Evolutionary conservation across 768 basidiomycete genomes (phyloP), one percentile per base, ranked within the genome.

Genomic region (Fomitopsis serialis): DNA sequence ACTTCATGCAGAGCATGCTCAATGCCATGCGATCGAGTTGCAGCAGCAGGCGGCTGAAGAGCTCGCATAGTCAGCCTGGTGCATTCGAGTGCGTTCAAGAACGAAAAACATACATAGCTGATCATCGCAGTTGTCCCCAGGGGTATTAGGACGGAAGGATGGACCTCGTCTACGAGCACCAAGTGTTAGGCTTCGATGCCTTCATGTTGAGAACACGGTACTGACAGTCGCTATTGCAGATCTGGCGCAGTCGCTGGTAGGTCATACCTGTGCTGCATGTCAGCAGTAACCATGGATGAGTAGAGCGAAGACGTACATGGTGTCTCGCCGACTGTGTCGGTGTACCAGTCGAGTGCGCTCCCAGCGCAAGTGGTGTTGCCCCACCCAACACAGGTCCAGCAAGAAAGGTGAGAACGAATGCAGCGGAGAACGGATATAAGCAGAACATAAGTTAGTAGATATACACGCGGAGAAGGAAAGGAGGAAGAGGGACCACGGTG

Each of bases 1-100:
- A 61, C 59, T 61, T 61, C 54, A 56, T 55, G 42, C 59, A 60
- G 7, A 60, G 48, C 59, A 60, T 60, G 46, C 59, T 60, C 32
- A 60, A 36, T 44, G 50, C 46, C 42, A 60, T 12, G 59, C 37
- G 2, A 60, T 25, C 1, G 56, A 50, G 22, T 60, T 60, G 25
- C 59, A 60, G 42, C 59, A 60, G 32, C 59, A 60, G n/a, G n/a
- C 22, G 1, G 56, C 59, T 60, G 29, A 11, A 32, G 29, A 32
- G 29, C 29, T 32, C 29, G 11, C 11, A 11, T 11, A 32, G 6
- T 32, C 29, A 32, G 29, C 11, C 6, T 32, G 6, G 11, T 32
- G 11, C 29, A 11, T 32, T 32, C 6, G 11, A 32, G 29, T 32
- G 29, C 29, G 6, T 6, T 32, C 11, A 11, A 11, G n/a, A 24